A percentile compares a stretch with the other conserved stretches of the same genome.
Evolutionary conservation across 1,284 basidiomycete species (phyloP).

Genomic region (Ceratobasidium papillatum): DNA sequence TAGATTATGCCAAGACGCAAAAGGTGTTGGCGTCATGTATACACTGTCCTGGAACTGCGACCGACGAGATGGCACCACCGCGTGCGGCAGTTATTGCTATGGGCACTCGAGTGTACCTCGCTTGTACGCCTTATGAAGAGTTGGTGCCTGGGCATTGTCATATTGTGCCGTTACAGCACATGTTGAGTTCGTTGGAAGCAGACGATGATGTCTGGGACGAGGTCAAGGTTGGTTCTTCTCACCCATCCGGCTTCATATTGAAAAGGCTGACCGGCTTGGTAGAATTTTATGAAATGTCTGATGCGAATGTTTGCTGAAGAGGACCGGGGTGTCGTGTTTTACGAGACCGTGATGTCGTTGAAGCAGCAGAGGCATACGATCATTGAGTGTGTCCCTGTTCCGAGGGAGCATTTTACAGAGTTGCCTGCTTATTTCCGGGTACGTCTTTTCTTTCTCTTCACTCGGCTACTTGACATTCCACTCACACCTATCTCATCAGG

Average conservation of each 20-base stretch:
- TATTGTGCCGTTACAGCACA: conserved; percentile 96
- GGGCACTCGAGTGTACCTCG: conserved; percentile 89
- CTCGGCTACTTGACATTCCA: background rate
- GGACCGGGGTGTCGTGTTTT: conserved; percentile 91
- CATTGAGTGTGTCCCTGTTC: conserved; percentile 92
- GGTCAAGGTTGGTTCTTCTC: conserved; percentile 70
- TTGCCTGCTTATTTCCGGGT: conserved; percentile 95
- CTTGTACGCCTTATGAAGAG: conserved; percentile 86
- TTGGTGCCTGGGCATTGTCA: conserved; percentile 89
- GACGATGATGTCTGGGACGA: conserved; percentile 99
- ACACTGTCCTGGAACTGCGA: conserved; percentile 73
- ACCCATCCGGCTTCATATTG: background rate
- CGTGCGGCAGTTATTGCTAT: conserved; percentile 88
- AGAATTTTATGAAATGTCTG: conserved; percentile 99
- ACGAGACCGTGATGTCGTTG: conserved; percentile 88
- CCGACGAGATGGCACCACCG: conserved; percentile 83
- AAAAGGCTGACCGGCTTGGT: conserved; percentile 20
- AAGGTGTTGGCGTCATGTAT: conserved; percentile 86
- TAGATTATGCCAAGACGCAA: conserved; percentile 95
- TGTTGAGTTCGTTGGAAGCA: conserved; percentile 88
- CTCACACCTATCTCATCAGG: conserved; percentile 57
- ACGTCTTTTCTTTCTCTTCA: conserved; percentile 44
- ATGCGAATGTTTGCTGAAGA: conserved; percentile 93
- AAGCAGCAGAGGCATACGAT: conserved; percentile 89
- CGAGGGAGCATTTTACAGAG: conserved; percentile 83